These are phyloP conservation scores for Chaetomiaceae sp. DNA, from an alignment of 2,329 filamentous ascomycete genomes.

Conservation along the genomic window DNA sequence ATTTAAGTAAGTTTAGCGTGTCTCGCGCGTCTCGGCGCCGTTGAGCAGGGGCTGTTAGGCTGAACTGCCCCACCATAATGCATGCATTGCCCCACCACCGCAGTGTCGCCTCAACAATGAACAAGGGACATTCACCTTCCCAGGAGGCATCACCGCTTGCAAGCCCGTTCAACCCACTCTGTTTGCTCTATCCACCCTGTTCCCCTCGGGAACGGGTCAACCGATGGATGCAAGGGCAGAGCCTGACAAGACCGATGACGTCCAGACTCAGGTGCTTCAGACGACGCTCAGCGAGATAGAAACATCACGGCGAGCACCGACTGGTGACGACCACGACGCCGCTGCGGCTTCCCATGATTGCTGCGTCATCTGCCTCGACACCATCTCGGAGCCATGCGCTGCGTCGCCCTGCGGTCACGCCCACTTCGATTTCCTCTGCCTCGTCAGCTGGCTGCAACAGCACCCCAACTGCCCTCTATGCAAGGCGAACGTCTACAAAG, in stretches of 20 bases:
- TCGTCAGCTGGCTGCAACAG: constrained; percentile 73
- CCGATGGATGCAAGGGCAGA: constrained; percentile 27
- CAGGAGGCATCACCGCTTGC: too few species aligned
- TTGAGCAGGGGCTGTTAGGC: neutral
- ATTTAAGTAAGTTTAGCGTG: constrained; percentile 4
- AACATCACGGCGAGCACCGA: constrained; percentile 21
- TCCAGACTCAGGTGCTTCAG: constrained; percentile 38
- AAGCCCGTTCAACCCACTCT: too few species aligned
- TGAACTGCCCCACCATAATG: neutral
- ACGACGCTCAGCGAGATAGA: constrained; percentile 40
- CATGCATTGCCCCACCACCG: neutral
- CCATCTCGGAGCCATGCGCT: constrained; percentile 63
- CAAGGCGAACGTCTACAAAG: constrained; percentile 48
- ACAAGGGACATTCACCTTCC: too few species aligned
- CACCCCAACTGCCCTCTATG: constrained; percentile 74
- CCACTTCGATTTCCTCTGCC: constrained; percentile 80
- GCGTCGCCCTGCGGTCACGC: constrained; percentile 71
- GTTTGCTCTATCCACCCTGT: too few species aligned
- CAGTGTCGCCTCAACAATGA: too few species aligned
- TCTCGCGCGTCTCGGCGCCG: too few species aligned
- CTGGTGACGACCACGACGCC: constrained; percentile 14
- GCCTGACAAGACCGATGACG: constrained; percentile 27
- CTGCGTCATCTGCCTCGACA: constrained; percentile 85
- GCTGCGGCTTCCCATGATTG: constrained; percentile 29
- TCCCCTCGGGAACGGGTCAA: too few species aligned